Percentiles rank a stretch among this genome's conserved stretches.
These are phyloP conservation scores for Termitomyces heimii DNA, from an alignment of 768 basidiomycete species.

Conservation along the genomic window DNA sequence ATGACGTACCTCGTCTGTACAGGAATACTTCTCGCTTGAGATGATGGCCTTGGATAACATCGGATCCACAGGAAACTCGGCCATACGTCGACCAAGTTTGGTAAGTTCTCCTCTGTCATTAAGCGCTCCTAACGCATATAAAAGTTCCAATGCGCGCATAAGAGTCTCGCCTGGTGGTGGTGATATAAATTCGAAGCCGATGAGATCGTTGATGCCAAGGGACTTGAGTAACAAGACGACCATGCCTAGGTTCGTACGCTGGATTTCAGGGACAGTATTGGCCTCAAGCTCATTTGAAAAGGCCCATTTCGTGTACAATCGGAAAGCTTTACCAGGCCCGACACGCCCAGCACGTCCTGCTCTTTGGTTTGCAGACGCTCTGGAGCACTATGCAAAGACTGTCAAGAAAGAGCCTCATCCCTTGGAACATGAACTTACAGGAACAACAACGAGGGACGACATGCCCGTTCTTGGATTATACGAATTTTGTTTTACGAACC, in stretches of 20 bases:
- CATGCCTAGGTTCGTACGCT: constrained; percentile 96
- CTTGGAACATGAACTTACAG: constrained; percentile 46
- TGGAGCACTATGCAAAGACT: constrained; percentile 65
- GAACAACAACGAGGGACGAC: constrained; percentile 94
- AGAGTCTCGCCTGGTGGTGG: constrained; percentile 97
- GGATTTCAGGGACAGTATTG: constrained; percentile 97
- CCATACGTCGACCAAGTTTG: constrained; percentile 96
- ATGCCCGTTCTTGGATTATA: constrained; percentile 99
- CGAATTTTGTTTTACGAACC: constrained; percentile 98
- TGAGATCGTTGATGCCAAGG: constrained; percentile 95
- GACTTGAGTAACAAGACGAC: constrained; percentile 94
- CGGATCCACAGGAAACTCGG: constrained; percentile 98
- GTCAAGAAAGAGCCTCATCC: not conserved
- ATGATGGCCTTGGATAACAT: constrained; percentile 97
- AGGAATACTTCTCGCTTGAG: constrained; percentile 87
- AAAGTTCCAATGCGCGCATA: constrained; percentile 86
- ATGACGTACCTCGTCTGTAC: constrained; percentile 85
- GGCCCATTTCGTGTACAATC: constrained; percentile 99
- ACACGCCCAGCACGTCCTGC: constrained; percentile 97
- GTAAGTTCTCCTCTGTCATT: constrained; percentile 97
- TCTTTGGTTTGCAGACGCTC: constrained; percentile 95
- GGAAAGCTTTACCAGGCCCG: constrained; percentile 96
- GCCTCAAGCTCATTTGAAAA: constrained; percentile 93
- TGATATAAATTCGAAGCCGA: constrained; percentile 98
- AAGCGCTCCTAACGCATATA: constrained; percentile 94